These are phyloP conservation scores for Ogataea zsoltii DNA, from an alignment of 805 yeast species.

Conservation along the genomic window DNA sequence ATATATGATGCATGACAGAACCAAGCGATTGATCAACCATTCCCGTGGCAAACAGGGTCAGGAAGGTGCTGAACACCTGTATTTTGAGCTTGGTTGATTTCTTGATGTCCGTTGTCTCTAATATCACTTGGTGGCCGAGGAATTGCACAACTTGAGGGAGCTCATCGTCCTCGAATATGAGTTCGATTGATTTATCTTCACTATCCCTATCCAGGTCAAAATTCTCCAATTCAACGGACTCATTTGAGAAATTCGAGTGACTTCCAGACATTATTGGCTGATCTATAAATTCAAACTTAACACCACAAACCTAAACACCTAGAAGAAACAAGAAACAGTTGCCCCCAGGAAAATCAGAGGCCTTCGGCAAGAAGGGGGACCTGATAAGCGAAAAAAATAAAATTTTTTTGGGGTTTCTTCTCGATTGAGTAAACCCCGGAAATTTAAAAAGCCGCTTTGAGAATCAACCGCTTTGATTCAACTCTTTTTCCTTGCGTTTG, in stretches of 20 bases:
- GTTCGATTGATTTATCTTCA: constrained; percentile 12
- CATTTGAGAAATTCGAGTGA: background rate
- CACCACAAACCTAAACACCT: background rate
- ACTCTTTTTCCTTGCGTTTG: constrained; percentile 10
- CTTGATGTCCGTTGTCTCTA: constrained; percentile 44
- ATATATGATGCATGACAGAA: constrained; percentile 53
- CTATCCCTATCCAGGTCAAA: constrained; percentile 4
- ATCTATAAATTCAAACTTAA: no score
- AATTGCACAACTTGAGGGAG: constrained; percentile 11
- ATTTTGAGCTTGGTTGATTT: constrained; percentile 38
- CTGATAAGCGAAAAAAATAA: background rate
- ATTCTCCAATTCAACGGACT: constrained; percentile 10
- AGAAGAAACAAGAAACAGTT: background rate
- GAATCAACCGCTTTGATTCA: background rate
- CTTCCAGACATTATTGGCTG: background rate
- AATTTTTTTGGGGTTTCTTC: background rate
- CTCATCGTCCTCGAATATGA: constrained; percentile 7
- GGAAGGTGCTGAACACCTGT: constrained; percentile 44
- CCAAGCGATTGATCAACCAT: constrained; percentile 64
- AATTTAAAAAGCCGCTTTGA: background rate
- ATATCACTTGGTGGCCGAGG: constrained; percentile 25
- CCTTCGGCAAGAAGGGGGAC: background rate
- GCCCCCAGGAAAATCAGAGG: background rate
- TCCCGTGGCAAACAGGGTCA: constrained; percentile 50
- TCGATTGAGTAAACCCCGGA: background rate